phyloP scores from a whole-genome alignment of 2,329 filamentous ascomycete genomes.

The Calonectria fujianensis region DNA sequence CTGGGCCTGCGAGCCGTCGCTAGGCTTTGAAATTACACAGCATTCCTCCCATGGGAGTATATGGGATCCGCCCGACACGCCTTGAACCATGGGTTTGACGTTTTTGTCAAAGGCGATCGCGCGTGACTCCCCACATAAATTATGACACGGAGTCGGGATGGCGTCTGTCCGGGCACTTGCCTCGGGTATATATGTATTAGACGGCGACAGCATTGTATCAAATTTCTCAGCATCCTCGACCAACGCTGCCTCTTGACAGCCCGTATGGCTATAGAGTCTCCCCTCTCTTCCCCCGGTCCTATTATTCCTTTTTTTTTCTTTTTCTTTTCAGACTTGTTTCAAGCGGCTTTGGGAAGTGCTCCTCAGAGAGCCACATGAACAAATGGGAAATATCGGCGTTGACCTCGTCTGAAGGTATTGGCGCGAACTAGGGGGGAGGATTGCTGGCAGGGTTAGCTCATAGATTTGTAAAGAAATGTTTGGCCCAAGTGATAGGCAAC shows the following conservation, averaged over 20 bases:
- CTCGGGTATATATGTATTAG: constrained; percentile 37
- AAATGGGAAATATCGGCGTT: constrained; percentile 47
- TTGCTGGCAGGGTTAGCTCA: constrained; percentile 45
- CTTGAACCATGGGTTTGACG: not conserved
- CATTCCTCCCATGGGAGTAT: not conserved
- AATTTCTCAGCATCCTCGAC: constrained; percentile 19
- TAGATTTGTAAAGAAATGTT: constrained; percentile 54
- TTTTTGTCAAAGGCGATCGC: not conserved
- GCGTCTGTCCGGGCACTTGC: constrained; percentile 30
- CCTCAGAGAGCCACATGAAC: constrained; percentile 42
- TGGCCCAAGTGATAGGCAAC: constrained; percentile 42
- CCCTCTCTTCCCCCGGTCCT: constrained; percentile 37
- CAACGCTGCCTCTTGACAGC: constrained; percentile 20
- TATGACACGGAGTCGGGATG: constrained; percentile 28
- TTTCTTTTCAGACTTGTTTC: constrained; percentile 42
- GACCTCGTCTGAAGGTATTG: constrained; percentile 46
- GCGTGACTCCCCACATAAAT: constrained; percentile 20
- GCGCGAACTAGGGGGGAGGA: constrained; percentile 45
- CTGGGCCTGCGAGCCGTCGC: constrained; percentile 50
- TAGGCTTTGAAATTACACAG: constrained; percentile 32
- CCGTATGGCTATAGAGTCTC: constrained; percentile 26
- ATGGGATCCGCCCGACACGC: not conserved
- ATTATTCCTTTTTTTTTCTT: constrained; percentile 40
- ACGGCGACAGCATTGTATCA: constrained; percentile 34
- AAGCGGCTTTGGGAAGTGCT: constrained; percentile 42